Evolutionary conservation across 441 rosid species (phyloP).

Genomic region (Hypseocharis bilobata): DNA sequence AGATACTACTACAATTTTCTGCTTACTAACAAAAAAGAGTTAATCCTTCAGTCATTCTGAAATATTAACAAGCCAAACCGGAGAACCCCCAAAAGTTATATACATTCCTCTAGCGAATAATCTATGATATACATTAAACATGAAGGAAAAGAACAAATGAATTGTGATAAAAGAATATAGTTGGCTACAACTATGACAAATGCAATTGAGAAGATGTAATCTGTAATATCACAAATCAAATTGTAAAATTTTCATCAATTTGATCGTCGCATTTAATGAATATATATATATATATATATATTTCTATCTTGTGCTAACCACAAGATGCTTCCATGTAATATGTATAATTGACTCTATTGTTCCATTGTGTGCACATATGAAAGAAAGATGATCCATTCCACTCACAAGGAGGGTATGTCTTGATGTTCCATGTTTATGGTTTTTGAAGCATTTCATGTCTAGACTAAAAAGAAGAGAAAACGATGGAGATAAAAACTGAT

Average conservation of each 20-base stretch:
- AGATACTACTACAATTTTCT: too few species aligned
- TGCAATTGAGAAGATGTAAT: background rate
- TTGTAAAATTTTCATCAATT: background rate
- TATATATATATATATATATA: too few species aligned
- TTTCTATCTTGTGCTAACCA: background rate
- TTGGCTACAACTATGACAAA: background rate
- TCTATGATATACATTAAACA: too few species aligned
- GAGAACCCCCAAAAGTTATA: too few species aligned
- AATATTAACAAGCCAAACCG: too few species aligned
- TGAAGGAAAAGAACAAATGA: too few species aligned
- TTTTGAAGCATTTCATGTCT: slow-evolving; percentile 1
- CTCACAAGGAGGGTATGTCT: background rate
- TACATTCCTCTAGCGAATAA: too few species aligned
- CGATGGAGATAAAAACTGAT: background rate
- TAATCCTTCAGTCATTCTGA: too few species aligned
- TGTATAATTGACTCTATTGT: background rate
- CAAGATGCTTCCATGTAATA: background rate
- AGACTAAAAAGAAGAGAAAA: background rate
- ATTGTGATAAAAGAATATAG: too few species aligned
- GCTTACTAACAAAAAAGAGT: too few species aligned
- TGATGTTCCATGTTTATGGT: slow-evolving; percentile 8
- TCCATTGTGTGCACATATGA: background rate
- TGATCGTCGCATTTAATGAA: too few species aligned
- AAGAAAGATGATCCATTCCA: background rate
- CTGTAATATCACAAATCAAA: too few species aligned